Conservation (phyloP, 2,329 filamentous ascomycete species). For the Xylariaceae sp. region DNA sequence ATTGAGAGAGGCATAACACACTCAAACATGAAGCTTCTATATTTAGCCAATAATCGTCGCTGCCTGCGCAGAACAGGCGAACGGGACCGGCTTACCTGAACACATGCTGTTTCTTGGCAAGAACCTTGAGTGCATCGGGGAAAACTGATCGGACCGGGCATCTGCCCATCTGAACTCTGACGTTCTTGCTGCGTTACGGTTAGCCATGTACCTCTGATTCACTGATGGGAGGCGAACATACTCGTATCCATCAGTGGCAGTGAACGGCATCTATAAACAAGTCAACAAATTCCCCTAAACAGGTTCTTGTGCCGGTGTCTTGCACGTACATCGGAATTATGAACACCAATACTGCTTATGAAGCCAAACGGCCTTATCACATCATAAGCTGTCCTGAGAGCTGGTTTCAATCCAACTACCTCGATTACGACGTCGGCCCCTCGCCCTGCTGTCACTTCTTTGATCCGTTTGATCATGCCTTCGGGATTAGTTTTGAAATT, state of each 20-base stretch:
- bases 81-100: slow-evolving; percentile 61
- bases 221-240: slow-evolving; percentile 38
- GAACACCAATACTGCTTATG: slow-evolving; percentile 77
- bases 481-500: slow-evolving; percentile 75
- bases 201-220: slow-evolving; percentile 28
- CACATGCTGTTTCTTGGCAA: slow-evolving; percentile 70
- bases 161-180: slow-evolving; percentile 76
- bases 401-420: slow-evolving; percentile 73
- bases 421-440: slow-evolving; percentile 87
- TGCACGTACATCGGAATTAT: slow-evolving; percentile 73
- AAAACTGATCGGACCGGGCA: slow-evolving; percentile 78
- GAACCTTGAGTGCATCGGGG: slow-evolving; percentile 65
- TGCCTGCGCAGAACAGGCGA: not conserved
- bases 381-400: slow-evolving; percentile 73
- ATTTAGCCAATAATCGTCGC: slow-evolving; percentile 20
- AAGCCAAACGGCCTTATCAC: slow-evolving; percentile 73
- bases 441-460: slow-evolving; percentile 76
- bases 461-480: slow-evolving; percentile 70
- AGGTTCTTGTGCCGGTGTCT: slow-evolving; percentile 21
- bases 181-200: slow-evolving; percentile 63
- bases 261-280: slow-evolving; percentile 65
- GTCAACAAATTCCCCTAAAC: slow-evolving; percentile 30
- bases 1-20: slow-evolving; percentile 73
- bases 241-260: slow-evolving; percentile 66
- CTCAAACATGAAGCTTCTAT: slow-evolving; percentile 72